Conservation (phyloP, 257 asterid species). For the Solanum phureja region DNA sequence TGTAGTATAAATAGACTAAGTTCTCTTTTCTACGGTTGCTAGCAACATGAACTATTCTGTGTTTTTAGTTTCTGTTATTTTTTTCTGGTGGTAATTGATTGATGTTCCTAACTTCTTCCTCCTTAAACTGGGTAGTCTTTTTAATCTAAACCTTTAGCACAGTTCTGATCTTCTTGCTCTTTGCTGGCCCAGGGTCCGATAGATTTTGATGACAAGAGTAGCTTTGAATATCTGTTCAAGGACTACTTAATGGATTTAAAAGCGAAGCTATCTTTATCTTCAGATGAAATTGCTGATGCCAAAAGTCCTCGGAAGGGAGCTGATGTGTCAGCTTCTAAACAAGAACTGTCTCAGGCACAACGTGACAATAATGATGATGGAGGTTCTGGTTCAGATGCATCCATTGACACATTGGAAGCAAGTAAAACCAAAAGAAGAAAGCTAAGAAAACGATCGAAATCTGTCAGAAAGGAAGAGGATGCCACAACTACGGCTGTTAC, state of each 20-base stretch:
- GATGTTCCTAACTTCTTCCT: not conserved
- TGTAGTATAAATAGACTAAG: not conserved
- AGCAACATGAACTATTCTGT: not conserved
- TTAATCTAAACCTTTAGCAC: not conserved
- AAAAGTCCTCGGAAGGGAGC: slow-evolving; percentile 77
- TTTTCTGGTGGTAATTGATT: not conserved
- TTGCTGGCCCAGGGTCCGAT: slow-evolving; percentile 38
- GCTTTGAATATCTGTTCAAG: slow-evolving; percentile 96
- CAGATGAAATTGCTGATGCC: slow-evolving; percentile 66
- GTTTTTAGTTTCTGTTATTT: not conserved
- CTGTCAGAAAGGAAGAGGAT: slow-evolving; percentile 30
- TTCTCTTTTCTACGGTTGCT: not conserved
- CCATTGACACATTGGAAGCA: slow-evolving; percentile 40
- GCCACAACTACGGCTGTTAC: slow-evolving; percentile 17
- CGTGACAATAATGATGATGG: slow-evolving; percentile 36
- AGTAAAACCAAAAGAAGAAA: slow-evolving; percentile 59
- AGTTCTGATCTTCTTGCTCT: slow-evolving; percentile 4
- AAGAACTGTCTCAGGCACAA: slow-evolving; percentile 39
- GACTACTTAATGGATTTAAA: slow-evolving; percentile 78
- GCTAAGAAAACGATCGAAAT: slow-evolving; percentile 42
- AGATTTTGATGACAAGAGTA: slow-evolving; percentile 77
- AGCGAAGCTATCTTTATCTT: slow-evolving; percentile 52
- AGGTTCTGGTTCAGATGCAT: slow-evolving; percentile 62
- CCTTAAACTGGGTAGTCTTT: not conserved
- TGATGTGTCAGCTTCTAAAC: slow-evolving; percentile 33